Evolutionary conservation across 2,329 filamentous ascomycete species (phyloP), one percentile per base, ranked within the genome.

Genomic region (Talaromyces sp.): DNA sequence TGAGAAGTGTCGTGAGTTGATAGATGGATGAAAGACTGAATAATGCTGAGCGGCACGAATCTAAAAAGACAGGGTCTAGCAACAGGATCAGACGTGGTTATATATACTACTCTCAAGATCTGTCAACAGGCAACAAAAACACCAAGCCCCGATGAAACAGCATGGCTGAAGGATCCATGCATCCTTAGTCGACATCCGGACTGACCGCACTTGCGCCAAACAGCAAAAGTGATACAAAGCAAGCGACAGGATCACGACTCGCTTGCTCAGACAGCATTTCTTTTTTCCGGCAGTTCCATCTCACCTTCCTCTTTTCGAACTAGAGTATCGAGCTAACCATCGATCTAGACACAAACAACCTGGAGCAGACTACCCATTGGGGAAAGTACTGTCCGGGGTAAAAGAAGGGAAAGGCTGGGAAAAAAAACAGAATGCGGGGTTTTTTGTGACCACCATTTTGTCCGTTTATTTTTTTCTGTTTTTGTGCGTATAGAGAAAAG

Each of bases 301-400:
- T 43, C 24, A 31, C 56, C 56, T 43, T 58, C 56, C 56, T 9
- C n/a, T 59, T 59, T 59, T 59, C 22, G 37, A 59, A 16, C 56
- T 59, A 59, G 37, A 59, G 13, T n/a, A 31, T 41, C n/a, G 37
- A 16, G 16, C 56, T 58, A 58, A 31, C 56, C 56, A n/a, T 45
- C 39, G 7, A 45, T 59, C 56, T 59, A 59, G 56, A 59, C 19
- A 59, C 35, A 22, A 59, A 59, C 31, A 2, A 57, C 39, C 37
- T 43, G 56, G 56, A 59, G 37, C 19, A 41, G 39, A 59, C 37
- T 59, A 27, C 56, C 24, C 13, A 59, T 59, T 45, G 13, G 24
- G 56, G 56, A 43, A 59, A 59, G 37, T 33, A 27, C 56, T 59
- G 56, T 59, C 56, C 56, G 56, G 56, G 56, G 37, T 43, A 43